A percentile compares a stretch with the other conserved stretches of the same genome.
These are phyloP conservation scores for Botryobasidium botryosum DNA, from an alignment of 768 basidiomycete species.

Conservation along the genomic window DNA sequence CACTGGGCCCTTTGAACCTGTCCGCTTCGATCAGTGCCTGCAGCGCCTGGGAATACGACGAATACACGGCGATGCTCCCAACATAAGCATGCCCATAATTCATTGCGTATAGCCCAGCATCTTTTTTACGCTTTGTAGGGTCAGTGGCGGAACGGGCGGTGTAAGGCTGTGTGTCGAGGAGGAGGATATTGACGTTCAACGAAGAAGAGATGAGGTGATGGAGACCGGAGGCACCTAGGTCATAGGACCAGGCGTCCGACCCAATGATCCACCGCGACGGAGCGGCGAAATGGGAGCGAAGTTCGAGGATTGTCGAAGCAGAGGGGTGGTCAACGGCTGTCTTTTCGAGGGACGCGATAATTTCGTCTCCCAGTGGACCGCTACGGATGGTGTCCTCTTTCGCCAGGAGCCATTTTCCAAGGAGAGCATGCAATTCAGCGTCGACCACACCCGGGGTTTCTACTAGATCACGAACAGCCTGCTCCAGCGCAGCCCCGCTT, in stretches of 20 bases:
- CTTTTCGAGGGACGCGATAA: conserved; percentile 34
- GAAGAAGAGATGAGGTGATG: conserved; percentile 88
- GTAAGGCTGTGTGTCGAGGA: conserved; percentile 87
- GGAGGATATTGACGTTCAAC: conserved; percentile 85
- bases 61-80: conserved; percentile 88
- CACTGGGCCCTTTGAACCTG: conserved; percentile 70
- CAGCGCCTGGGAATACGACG: conserved; percentile 86
- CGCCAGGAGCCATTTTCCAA: conserved; percentile 63
- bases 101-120: conserved; percentile 95
- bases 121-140: conserved; percentile 73
- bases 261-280: conserved; percentile 92
- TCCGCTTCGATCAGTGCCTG: conserved; percentile 88
- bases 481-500: conserved; percentile 48
- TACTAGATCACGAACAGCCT: conserved; percentile 48
- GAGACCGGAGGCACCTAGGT: conserved; percentile 85
- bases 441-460: conserved; percentile 26
- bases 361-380: conserved; percentile 36
- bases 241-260: conserved; percentile 96
- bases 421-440: conserved; percentile 45
- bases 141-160: conserved; percentile 53
- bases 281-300: conserved; percentile 44
- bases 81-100: conserved; percentile 96
- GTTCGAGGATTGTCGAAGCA: conserved; percentile 35
- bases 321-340: conserved; percentile 21
- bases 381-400: conserved; percentile 58